phyloP scores from a whole-genome alignment of 1,139 yeast genomes.

The Trichomonascaceae sp. region DNA sequence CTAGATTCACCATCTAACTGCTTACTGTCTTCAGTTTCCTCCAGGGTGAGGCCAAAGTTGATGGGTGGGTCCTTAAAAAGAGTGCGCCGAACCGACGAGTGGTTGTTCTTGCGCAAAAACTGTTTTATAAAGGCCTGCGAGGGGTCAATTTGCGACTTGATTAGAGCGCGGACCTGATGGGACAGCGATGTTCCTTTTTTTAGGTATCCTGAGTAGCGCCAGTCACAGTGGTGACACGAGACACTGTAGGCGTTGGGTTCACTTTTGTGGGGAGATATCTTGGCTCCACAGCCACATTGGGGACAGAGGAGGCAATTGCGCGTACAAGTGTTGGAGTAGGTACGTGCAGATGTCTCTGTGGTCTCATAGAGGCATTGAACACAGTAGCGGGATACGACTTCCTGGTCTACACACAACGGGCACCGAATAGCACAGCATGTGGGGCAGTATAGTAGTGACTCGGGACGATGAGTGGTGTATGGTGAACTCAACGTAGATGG shows the following conservation, averaged over 20 bases:
- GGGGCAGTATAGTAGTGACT: constrained; percentile 18
- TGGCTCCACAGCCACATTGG: constrained; percentile 10
- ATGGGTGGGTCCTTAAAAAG: no score
- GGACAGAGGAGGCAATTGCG: constrained; percentile 20
- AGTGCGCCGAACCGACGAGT: no score
- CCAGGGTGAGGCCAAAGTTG: no score
- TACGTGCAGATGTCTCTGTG: constrained; percentile 14
- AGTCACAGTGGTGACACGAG: no score
- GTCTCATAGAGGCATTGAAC: constrained; percentile 20
- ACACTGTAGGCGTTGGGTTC: no score
- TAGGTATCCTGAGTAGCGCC: no score
- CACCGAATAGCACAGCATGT: constrained; percentile 16
- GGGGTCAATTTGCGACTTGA: no score
- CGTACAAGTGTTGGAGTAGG: constrained; percentile 14
- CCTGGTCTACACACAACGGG: constrained; percentile 17
- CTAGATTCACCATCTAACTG: no score
- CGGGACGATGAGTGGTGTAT: constrained; percentile 8
- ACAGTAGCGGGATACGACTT: constrained; percentile 17
- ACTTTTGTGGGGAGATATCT: neutral
- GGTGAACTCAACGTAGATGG: constrained; percentile 7
- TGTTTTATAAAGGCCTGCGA: no score
- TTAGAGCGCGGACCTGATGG: neutral
- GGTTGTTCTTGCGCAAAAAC: no score
- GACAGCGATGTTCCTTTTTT: no score
- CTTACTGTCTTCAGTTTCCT: no score